Base-by-base conservation (phyloP, 345 rosid species). In the Turnera subulata region DNA sequence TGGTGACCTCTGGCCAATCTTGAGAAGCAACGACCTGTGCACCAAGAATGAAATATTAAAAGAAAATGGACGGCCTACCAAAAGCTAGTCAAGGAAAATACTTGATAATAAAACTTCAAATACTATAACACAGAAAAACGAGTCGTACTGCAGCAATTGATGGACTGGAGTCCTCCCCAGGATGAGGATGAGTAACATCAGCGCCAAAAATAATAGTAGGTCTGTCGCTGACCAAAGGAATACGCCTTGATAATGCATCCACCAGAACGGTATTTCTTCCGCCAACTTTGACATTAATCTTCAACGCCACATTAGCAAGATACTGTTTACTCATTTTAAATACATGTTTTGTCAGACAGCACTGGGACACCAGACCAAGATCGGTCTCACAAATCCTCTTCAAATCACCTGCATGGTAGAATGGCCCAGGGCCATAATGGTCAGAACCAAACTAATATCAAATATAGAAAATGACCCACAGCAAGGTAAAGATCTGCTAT, bases 151-250 rank as follows among this genome's bases (percentile, higher is more conserved):
- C 99, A 23, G 97, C 99, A 55, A 94, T 94, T 2, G 99, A 94
- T n/a, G 99, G 99, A 73, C 96, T 90, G 10, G 99, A 85, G 66
- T 94, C 99, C 63, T 94, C 99, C 43, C 99, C 99, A 17, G 97
- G 97, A 61, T 94, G 97, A 48, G 99, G 99, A 71, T 94, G 99
- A 21, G 99, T 94, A n/a, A 94, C 99, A 78, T 94, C 99, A 52
- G 99, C 99, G 23, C 99, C 99, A 78, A 94, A 94, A 54, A 94
- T 94, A 25, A 94, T 88, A 17, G 99, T 94, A 1, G 97, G 99
- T 0, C 88, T 68, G 45, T 94, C 99, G 43, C 96, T 90, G 56
- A 94, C 99, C 18, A 94, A 76, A 73, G 99, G 99, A 53, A 94
- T 94, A 2, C 95, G 76, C 74, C 96, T 75, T 6, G 96, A 85